Percentiles rank a stretch among this genome's conserved stretches.
Evolutionary conservation across 2,329 filamentous ascomycete species (phyloP).

Genomic region (Calcarisporium arbuscula): DNA sequence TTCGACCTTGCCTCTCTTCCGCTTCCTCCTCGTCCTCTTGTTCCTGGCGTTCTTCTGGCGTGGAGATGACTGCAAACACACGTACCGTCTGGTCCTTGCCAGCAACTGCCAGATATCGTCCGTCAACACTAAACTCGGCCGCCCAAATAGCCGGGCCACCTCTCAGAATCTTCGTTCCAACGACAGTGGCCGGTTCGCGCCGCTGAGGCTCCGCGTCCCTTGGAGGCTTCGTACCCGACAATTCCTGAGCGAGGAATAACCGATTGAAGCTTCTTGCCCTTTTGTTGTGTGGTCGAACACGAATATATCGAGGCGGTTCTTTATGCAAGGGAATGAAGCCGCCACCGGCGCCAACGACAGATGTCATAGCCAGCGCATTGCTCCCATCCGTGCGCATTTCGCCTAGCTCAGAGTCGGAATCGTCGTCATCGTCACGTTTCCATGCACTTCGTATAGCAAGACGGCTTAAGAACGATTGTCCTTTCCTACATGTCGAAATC

Average conservation of each 20-base stretch:
- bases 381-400: slow-evolving; percentile 68
- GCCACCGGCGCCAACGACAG: slow-evolving; percentile 58
- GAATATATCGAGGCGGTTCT: slow-evolving; percentile 85
- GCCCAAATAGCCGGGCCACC: slow-evolving; percentile 77
- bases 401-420: slow-evolving; percentile 65
- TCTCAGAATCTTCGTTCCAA: slow-evolving; percentile 34
- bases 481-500: slow-evolving; percentile 54
- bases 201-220: slow-evolving; percentile 20
- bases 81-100: slow-evolving; percentile 82
- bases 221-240: slow-evolving; percentile 53
- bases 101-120: slow-evolving; percentile 83
- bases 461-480: slow-evolving; percentile 82
- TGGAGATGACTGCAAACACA: slow-evolving; percentile 84
- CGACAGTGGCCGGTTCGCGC: slow-evolving; percentile 27
- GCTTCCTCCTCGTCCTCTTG: slow-evolving; percentile 58
- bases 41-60: slow-evolving; percentile 66
- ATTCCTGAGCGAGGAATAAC: slow-evolving; percentile 86
- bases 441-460: slow-evolving; percentile 65
- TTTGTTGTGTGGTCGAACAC: slow-evolving; percentile 75
- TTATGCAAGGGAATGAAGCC: slow-evolving; percentile 84
- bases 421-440: slow-evolving; percentile 61
- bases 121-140: slow-evolving; percentile 86
- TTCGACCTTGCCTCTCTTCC: slow-evolving; percentile 34
- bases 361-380: slow-evolving; percentile 76
- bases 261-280: slow-evolving; percentile 76